Base-by-base conservation (phyloP, 1,139 yeast genomes). In the Yamadazyma atlantica region DNA sequence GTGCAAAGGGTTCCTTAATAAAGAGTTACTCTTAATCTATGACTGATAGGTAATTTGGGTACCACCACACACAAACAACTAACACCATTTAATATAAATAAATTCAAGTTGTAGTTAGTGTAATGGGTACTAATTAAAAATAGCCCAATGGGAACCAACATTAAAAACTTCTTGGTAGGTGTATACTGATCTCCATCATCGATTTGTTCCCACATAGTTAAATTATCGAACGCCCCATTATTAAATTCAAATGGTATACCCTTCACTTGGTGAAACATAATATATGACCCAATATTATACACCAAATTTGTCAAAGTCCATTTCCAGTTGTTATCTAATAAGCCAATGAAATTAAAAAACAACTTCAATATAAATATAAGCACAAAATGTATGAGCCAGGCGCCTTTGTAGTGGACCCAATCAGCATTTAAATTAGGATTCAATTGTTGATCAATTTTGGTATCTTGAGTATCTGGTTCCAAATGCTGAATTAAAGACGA, bases 121-220 rank as follows among this genome's bases (percentile, higher is more conserved):
- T 90, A 92, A 60, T 92, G 97, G 2, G 97, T 90, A 41, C 95
- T 82, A 36, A 89, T 73, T 51, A 92, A 73, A 55, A 92, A 92
- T 54, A 92, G 72, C 8, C 80, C 83, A 49, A 92, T 86, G 28
- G 98, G 98, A 12, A 92, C 96, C 42, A 87, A 80, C 68, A 90
- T 78, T 51, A 92, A 70, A 57, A 89, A 92, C 64, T 92, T 92
- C 70, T 92, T 89, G 19, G 96, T 82, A 4, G 98, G 98, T 0
- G 98, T 92, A 60, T 90, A 92, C 60, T 89, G 95, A 57, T 89
- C 97, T 44, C 97, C 98, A 54, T 90, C 84, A 62, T 92, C 97
- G 48, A 92, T 84, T 64, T 92, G 98, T 63, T 92, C 98, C 98
- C 98, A 92, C 97, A 92, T 87, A 21, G 97, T 92, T 53, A 92